Evolutionary conservation across 2,329 filamentous ascomycete species (phyloP).

Genomic region (Diaporthe australafricana): DNA sequence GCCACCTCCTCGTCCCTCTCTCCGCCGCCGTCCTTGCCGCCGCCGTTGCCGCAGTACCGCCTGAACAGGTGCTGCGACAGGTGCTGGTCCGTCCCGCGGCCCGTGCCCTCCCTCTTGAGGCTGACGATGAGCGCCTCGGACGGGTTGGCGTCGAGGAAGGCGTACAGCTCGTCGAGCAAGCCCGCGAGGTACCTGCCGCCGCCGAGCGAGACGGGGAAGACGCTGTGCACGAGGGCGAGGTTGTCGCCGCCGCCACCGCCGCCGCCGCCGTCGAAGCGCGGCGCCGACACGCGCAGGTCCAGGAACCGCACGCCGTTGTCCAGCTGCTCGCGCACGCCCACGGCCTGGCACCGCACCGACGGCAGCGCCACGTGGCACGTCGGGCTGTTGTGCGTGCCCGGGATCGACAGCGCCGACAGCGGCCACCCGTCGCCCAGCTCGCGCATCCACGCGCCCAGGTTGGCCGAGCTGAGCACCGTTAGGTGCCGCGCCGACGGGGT

Average conservation of each 20-base stretch:
- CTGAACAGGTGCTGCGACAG: constrained; percentile 79
- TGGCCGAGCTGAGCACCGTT: constrained; percentile 77
- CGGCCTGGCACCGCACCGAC: constrained; percentile 92
- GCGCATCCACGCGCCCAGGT: constrained; percentile 83
- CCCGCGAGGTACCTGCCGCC: constrained; percentile 83
- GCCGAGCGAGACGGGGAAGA: constrained; percentile 87
- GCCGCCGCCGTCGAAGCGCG: no score
- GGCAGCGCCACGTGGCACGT: constrained; percentile 87
- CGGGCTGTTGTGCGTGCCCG: constrained; percentile 95
- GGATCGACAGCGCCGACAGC: constrained; percentile 86
- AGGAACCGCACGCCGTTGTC: constrained; percentile 93
- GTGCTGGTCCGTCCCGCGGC: constrained; percentile 82
- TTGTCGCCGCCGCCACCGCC: constrained; percentile 72
- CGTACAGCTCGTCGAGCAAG: constrained; percentile 76
- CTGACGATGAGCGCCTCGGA: constrained; percentile 87
- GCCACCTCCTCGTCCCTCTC: constrained; percentile 49
- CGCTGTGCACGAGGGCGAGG: constrained; percentile 87
- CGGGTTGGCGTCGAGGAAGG: constrained; percentile 82
- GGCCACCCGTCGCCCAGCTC: constrained; percentile 77
- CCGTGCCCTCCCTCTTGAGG: constrained; percentile 90
- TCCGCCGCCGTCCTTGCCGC: not conserved
- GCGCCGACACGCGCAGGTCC: constrained; percentile 80
- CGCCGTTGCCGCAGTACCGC: constrained; percentile 71
- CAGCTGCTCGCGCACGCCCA: constrained; percentile 81
- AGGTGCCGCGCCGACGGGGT: constrained; percentile 66